Evolutionary conservation across 129 eudicot genomes (phyloP), one percentile per base, ranked within the genome.

Genomic region (Centrapalus pauciflorus): DNA sequence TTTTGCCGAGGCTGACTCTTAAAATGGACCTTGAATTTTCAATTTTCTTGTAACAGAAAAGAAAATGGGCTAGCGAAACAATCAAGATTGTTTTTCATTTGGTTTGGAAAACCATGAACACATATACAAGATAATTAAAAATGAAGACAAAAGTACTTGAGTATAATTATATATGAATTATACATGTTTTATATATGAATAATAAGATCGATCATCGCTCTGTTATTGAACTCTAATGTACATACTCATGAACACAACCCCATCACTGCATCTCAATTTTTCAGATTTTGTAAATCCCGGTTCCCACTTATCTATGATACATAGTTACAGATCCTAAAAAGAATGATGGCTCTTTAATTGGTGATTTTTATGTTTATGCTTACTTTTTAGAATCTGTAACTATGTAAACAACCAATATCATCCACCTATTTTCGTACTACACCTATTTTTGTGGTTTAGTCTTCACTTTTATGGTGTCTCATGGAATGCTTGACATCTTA

Each of bases 361-460:
- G 55, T 52, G 35, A 28, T 12, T 72, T 70, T n/a, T 51, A 23
- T 33, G 16, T 33, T 27, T 52, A 17, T 72, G 64, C 43, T 33
- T 30, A 3, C 33, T 72, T 72, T 52, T 37, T 5, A 51, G 55
- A 33, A 58, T 70, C 56, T 27, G 40, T 26, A 43, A n/a, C 25
- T 68, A 4, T 54, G 38, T 60, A 48, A 61, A 34, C 59, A 60
- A 60, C 51, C 61, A 60, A 50, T 51, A 24, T 30, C 45, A 16
- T 50, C 24, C 34, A 32, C 49, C 59, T 66, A 11, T 21, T 37
- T 61, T 16, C 37, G 8, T 54, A 13, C 33, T 52, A 20, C 65
- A 73, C 57, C 65, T 63, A 20, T n/a, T 54, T 4, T 32, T 52
- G 19, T 38, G 27, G 52, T 50, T 51, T 51, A 20, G 7, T 64